Evolutionary conservation across 805 yeast genomes (phyloP).

Genomic region (Lipomyces anomalus): DNA sequence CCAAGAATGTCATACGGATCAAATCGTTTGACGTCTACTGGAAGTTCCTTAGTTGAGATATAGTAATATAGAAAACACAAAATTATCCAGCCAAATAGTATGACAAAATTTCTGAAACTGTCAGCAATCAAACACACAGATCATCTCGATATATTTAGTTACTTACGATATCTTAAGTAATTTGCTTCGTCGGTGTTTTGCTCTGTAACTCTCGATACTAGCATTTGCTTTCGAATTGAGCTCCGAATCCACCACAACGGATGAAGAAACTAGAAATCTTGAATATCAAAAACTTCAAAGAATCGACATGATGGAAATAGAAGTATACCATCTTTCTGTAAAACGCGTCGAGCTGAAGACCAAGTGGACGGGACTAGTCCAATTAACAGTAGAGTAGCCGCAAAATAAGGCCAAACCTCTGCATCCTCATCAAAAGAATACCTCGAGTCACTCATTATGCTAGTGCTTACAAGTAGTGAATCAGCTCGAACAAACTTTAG

Average conservation of each 20-base stretch:
- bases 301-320: no score
- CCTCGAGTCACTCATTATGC: constrained; percentile 50
- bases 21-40: constrained; percentile 42
- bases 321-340: no score
- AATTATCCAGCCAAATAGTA: constrained; percentile 55
- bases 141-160: constrained; percentile 29
- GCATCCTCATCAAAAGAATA: constrained; percentile 83
- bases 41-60: constrained; percentile 35
- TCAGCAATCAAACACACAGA: background rate
- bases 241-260: no score
- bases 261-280: no score
- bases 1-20: constrained; percentile 91
- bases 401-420: constrained; percentile 91
- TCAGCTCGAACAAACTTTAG: no score
- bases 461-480: no score
- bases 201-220: background rate
- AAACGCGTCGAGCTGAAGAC: background rate
- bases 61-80: constrained; percentile 38
- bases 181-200: constrained; percentile 28
- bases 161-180: constrained; percentile 30
- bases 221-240: no score
- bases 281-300: no score
- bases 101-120: constrained; percentile 28
- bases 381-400: constrained; percentile 63
- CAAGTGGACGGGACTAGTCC: constrained; percentile 60